These are phyloP conservation scores for Lomentospora prolificans DNA, from an alignment of 2,329 filamentous ascomycete genomes.

Conservation along the genomic window DNA sequence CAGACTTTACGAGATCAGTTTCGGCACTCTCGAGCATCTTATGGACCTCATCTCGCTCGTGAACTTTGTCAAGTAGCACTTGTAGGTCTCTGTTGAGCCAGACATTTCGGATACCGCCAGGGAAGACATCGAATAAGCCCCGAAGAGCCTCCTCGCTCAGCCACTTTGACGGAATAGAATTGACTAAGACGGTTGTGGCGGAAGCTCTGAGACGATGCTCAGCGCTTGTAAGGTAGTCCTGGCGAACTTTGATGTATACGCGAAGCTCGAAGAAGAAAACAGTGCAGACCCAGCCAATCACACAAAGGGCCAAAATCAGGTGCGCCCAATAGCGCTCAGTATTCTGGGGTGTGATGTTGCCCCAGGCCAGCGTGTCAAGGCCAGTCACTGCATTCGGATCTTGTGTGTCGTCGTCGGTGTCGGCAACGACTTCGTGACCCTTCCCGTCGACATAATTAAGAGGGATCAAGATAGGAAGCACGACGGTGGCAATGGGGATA, in stretches of 20 bases:
- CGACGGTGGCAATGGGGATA: constrained; percentile 65
- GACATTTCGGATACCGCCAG: constrained; percentile 86
- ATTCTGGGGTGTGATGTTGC: constrained; percentile 63
- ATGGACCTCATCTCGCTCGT: constrained; percentile 62
- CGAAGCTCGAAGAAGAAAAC: constrained; percentile 80
- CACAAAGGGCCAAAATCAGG: constrained; percentile 64
- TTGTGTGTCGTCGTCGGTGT: constrained; percentile 21
- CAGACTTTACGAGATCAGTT: constrained; percentile 70
- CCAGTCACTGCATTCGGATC: constrained; percentile 36
- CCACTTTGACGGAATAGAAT: constrained; percentile 85
- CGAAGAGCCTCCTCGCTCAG: constrained; percentile 70
- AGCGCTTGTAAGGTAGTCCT: constrained; percentile 88
- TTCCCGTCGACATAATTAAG: constrained; percentile 68
- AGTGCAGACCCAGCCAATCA: constrained; percentile 75
- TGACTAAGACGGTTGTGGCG: constrained; percentile 90
- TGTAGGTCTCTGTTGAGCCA: constrained; percentile 93
- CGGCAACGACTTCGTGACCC: constrained; percentile 41
- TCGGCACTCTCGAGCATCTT: constrained; percentile 67
- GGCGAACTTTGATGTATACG: constrained; percentile 84
- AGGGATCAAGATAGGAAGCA: constrained; percentile 78
- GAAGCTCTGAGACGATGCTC: constrained; percentile 90
- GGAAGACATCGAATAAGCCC: constrained; percentile 89
- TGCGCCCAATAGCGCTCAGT: constrained; percentile 74
- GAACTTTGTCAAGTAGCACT: constrained; percentile 73
- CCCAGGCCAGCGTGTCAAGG: constrained; percentile 77